These are phyloP conservation scores for Sporothrix schenckii DNA, from an alignment of 2,329 filamentous ascomycete genomes.

Conservation along the genomic window DNA sequence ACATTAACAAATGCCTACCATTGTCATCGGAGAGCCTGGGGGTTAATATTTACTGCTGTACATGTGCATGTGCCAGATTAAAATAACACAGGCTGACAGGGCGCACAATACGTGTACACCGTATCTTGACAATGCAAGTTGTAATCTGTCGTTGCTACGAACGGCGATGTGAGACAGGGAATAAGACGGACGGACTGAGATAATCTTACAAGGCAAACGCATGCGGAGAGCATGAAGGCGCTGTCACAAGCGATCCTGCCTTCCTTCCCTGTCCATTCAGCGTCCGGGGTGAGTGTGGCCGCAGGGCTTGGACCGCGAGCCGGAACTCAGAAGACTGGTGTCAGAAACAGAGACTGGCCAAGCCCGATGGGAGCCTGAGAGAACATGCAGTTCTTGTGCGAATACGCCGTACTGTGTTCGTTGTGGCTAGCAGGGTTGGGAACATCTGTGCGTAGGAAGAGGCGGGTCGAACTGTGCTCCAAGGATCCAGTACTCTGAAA, in stretches of 20 bases:
- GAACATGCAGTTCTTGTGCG: no score
- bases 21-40: neutral
- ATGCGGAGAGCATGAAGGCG: neutral
- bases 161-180: conserved; percentile 1
- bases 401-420: no score
- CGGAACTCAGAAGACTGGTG: neutral
- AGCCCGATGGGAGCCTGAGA: neutral
- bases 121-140: no score
- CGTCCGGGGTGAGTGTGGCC: neutral
- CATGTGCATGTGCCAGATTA: neutral
- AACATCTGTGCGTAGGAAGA: neutral
- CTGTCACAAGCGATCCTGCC: neutral
- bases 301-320: conserved; percentile 25
- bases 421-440: neutral
- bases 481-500: neutral
- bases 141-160: neutral
- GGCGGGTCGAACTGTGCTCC: neutral
- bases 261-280: neutral
- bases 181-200: neutral
- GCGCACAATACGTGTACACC: neutral
- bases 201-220: neutral
- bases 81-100: neutral
- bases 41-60: no score
- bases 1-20: neutral
- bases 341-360: conserved; percentile 5